Percentiles rank a stretch among this genome's conserved stretches.
These are phyloP conservation scores for Tillandsia fasciculata DNA, from an alignment of 176 grass and related monocot species.

Conservation along the genomic window DNA sequence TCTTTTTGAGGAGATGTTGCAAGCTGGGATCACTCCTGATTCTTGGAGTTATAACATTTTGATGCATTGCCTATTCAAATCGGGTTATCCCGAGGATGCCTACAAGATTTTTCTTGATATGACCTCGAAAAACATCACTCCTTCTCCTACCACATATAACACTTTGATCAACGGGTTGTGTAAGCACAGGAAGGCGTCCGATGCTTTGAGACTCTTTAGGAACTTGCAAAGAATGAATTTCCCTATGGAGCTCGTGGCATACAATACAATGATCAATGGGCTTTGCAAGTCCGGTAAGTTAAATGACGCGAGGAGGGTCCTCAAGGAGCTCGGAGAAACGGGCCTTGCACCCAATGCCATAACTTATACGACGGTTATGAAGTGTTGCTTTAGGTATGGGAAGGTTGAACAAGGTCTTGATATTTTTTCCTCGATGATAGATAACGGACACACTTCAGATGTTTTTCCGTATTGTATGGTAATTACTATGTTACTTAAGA, in stretches of 20 bases:
- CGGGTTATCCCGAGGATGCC: constrained; percentile 59
- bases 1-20: constrained; percentile 93
- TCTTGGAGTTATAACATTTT: constrained; percentile 84
- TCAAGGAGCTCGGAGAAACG: constrained; percentile 63
- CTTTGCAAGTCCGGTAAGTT: constrained; percentile 69
- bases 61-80: constrained; percentile 74
- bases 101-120: constrained; percentile 71
- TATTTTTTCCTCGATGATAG: constrained; percentile 56
- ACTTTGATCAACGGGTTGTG: constrained; percentile 70
- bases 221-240: constrained; percentile 51
- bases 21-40: constrained; percentile 43
- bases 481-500: constrained; percentile 84
- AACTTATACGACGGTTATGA: constrained; percentile 80
- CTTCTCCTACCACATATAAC: constrained; percentile 60
- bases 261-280: constrained; percentile 88
- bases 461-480: constrained; percentile 57
- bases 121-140: constrained; percentile 38
- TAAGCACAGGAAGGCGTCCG: constrained; percentile 34
- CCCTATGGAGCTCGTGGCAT: constrained; percentile 52
- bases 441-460: constrained; percentile 56
- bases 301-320: constrained; percentile 53
- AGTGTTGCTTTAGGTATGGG: constrained; percentile 66
- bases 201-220: constrained; percentile 70
- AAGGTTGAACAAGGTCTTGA: constrained; percentile 76
- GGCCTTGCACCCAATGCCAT: constrained; percentile 37